Conservation (phyloP, 495 filamentous ascomycete species). For the Neurospora sp. region DNA sequence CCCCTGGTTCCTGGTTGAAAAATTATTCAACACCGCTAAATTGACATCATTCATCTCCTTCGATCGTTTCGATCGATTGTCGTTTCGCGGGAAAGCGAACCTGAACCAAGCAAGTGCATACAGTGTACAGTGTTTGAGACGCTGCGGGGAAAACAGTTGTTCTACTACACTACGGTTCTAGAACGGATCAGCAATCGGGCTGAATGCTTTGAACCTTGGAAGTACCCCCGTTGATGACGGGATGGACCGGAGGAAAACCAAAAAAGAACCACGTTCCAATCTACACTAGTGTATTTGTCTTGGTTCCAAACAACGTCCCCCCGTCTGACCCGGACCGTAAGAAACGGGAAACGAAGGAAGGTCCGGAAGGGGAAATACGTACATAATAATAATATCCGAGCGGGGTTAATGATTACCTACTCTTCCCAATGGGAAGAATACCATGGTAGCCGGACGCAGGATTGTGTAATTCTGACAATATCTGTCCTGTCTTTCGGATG, state of each 20-base stretch:
- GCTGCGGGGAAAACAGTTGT: not conserved
- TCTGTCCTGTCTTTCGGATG: not conserved
- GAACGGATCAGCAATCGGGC: not conserved
- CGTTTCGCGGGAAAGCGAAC: not conserved
- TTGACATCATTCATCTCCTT: not conserved
- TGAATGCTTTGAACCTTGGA: not conserved
- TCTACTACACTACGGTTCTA: not conserved
- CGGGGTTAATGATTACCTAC: not conserved
- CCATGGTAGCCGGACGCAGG: not conserved
- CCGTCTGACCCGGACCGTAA: not conserved
- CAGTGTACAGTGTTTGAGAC: not conserved
- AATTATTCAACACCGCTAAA: conserved; percentile 2
- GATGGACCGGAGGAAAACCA: not conserved
- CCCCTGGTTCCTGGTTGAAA: not conserved
- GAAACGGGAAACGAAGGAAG: not conserved
- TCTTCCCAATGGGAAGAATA: not conserved
- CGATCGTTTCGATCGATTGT: not conserved
- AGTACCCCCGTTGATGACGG: not conserved
- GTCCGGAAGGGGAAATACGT: not conserved
- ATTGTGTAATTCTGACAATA: not conserved
- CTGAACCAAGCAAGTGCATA: not conserved
- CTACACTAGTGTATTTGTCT: not conserved
- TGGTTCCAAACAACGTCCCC: not conserved
- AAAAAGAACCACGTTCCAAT: not conserved
- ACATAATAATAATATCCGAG: not conserved